Base-by-base conservation (phyloP, 805 yeast genomes). In the Ogataea philodendri region DNA sequence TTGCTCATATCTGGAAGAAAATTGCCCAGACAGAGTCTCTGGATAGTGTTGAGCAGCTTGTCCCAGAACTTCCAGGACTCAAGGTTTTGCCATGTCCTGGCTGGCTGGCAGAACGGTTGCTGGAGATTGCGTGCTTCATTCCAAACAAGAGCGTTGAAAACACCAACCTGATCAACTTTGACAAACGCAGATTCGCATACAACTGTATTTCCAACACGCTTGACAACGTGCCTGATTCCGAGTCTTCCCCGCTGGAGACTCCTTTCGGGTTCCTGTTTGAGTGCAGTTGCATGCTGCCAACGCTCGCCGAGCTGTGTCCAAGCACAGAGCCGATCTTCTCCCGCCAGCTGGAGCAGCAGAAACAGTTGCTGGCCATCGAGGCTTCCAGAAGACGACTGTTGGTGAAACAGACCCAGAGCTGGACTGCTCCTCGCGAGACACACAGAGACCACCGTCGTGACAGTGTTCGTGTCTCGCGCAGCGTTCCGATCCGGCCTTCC, bases 71-170 rank as follows among this genome's bases (percentile, higher is more conserved):
- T 9, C 21, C 29, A 7, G 4, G 25, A 2, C 44, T 69, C 35
- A 70, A 79, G 0, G 62, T 85, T 32, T 75, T 87, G 5, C 93
- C 95, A 2, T 89, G 96, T 52, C 76, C 87, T 41, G 97, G 97
- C 8, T 90, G 97, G 97, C 67, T 87, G 32, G 66, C 83, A 15
- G 90, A 84, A 49, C 77, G 94, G 42, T 63, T 90, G 44, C 55
- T 88, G 36, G 95, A 85, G 52, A 76, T 81, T 41, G 77, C 81
- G 1, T 78, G 83, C 44, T 80, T 74, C 52, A 79, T 87, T 33
- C 95, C 96, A 13, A 84, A 83, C 50, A 84, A 78, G 76, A 74
- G 81, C 33, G 70, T 76, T 24, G 78, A 72, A 41, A 75, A 80
- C 51, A 70, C 81, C 2, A 66, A 70, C 21, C 63, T 82, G 42